These are phyloP conservation scores for Fusarium verticillioides DNA, from an alignment of 2,329 filamentous ascomycete genomes.

Conservation along the genomic window DNA sequence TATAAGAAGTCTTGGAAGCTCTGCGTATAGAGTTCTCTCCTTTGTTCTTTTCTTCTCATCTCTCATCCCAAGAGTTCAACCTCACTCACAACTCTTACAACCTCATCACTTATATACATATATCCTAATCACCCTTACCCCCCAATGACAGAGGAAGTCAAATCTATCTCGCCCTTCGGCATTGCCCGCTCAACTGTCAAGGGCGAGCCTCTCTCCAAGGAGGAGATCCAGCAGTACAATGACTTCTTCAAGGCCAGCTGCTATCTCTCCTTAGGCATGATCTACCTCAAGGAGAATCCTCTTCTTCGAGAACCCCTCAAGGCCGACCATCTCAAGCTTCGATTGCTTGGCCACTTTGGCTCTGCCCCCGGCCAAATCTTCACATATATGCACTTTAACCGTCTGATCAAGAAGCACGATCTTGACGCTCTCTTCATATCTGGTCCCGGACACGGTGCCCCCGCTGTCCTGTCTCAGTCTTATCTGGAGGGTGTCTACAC, in stretches of 20 bases:
- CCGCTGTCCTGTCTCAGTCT: conserved; percentile 78
- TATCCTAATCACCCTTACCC: conserved; percentile 24
- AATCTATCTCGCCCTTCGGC: conserved; percentile 73
- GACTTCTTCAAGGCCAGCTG: conserved; percentile 80
- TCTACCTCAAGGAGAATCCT: conserved; percentile 80
- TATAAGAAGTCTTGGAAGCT: conserved; percentile 42
- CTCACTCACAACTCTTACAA: conserved; percentile 24
- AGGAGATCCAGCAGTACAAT: conserved; percentile 75
- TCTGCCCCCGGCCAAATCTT: conserved; percentile 85
- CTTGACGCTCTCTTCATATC: conserved; percentile 78
- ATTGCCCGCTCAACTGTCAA: conserved; percentile 72
- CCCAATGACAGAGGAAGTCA: conserved; percentile 54
- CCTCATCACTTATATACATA: conserved; percentile 18
- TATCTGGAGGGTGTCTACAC: conserved; percentile 83
- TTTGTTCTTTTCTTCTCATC: conserved; percentile 37
- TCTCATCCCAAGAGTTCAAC: conserved; percentile 40
- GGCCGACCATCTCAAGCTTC: conserved; percentile 76
- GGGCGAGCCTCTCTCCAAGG: conserved; percentile 69
- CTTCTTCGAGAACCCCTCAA: conserved; percentile 76
- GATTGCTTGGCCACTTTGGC: conserved; percentile 82
- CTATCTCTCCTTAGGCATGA: conserved; percentile 83
- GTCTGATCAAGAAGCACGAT: conserved; percentile 83
- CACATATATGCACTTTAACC: conserved; percentile 85
- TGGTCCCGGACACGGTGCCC: conserved; percentile 81
- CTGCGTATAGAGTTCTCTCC: background rate